Evolutionary conservation across 371 early-diverging fungal species (phyloP).

Genomic region (Mucor velutinosus): DNA sequence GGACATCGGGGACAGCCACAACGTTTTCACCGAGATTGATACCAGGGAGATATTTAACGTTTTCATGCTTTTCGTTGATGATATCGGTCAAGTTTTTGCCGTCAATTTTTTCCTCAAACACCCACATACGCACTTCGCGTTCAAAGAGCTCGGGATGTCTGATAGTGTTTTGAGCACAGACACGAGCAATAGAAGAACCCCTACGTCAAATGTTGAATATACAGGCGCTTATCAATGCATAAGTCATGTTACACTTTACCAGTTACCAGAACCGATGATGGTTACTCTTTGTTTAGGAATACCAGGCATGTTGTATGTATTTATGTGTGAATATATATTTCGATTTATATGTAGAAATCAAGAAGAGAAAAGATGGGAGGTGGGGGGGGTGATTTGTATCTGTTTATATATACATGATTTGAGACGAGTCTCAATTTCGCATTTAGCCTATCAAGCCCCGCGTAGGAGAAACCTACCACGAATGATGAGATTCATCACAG

Average conservation of each 20-base stretch:
- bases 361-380: background rate
- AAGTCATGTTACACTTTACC: slow-evolving; percentile 53
- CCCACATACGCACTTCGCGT: slow-evolving; percentile 91
- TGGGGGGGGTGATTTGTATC: background rate
- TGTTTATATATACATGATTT: background rate
- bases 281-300: slow-evolving; percentile 66
- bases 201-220: background rate
- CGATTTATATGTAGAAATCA: background rate
- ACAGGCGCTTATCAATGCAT: slow-evolving; percentile 49
- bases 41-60: slow-evolving; percentile 94
- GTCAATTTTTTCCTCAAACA: slow-evolving; percentile 89
- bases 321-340: background rate
- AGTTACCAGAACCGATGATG: slow-evolving; percentile 95
- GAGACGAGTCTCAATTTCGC: background rate
- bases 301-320: background rate
- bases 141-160: slow-evolving; percentile 71
- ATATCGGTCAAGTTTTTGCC: slow-evolving; percentile 92
- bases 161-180: slow-evolving; percentile 86
- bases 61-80: slow-evolving; percentile 94
- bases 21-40: slow-evolving; percentile 88
- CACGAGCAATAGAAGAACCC: slow-evolving; percentile 95
- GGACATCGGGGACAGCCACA: slow-evolving; percentile 80
- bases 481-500: background rate
- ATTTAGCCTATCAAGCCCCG: background rate
- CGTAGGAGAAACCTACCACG: background rate